A percentile compares a stretch with the other conserved stretches of the same genome.
Evolutionary conservation across 306 rosid species (phyloP).

Genomic region (Castanea mollissima): DNA sequence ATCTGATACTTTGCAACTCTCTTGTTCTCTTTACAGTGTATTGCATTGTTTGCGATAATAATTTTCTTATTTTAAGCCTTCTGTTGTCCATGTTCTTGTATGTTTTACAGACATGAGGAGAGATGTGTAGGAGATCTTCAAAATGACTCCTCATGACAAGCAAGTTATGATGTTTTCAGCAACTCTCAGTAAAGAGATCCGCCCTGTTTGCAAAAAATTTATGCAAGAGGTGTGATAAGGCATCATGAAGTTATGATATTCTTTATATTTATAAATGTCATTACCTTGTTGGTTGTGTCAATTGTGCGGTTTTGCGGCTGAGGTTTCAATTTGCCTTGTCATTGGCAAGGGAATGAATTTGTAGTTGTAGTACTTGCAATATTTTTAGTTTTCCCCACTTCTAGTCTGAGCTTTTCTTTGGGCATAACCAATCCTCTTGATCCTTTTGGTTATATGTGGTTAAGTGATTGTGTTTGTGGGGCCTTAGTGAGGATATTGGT

Average conservation of each 20-base stretch:
- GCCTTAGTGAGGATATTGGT: not conserved
- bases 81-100: conserved; percentile 5
- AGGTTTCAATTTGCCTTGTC: not conserved
- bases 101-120: conserved; percentile 61
- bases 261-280: not conserved
- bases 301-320: not conserved
- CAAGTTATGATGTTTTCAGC: conserved; percentile 88
- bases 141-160: conserved; percentile 71
- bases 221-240: conserved; percentile 68
- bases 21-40: not conserved
- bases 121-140: conserved; percentile 71
- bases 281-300: not conserved
- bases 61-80: not conserved
- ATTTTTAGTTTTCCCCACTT: not conserved
- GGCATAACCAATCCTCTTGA: not conserved
- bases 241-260: not conserved
- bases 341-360: not conserved
- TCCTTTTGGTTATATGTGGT: not conserved
- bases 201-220: conserved; percentile 81
- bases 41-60: too few species aligned
- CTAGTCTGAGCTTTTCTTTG: not conserved
- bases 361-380: not conserved
- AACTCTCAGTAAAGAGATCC: conserved; percentile 71
- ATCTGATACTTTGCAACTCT: not conserved
- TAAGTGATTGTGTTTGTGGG: not conserved